Evolutionary conservation across 306 rosid genomes (phyloP).

Genomic region (Adenanthera pavonina): DNA sequence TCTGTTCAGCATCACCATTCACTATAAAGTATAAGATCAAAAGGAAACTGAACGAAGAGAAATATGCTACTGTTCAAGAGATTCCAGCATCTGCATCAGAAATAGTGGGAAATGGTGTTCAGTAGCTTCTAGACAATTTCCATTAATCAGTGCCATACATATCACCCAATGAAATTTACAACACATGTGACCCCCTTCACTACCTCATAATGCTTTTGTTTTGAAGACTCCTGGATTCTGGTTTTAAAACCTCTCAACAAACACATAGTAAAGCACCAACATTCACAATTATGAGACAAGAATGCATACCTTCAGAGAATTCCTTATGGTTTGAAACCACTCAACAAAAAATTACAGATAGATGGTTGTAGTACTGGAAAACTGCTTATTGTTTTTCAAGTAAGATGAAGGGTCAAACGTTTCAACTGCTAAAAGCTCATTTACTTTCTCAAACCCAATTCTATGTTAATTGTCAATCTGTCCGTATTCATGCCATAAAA

Average conservation of each 20-base stretch:
- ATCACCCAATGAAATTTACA: conserved; percentile 39
- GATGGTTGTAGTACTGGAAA: conserved; percentile 29
- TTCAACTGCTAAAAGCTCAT: neutral
- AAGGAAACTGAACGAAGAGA: conserved; percentile 38
- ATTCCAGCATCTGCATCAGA: conserved; percentile 50
- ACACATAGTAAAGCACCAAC: conserved; percentile 42
- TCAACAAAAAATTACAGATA: conserved; percentile 28
- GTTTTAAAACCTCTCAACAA: conserved; percentile 47
- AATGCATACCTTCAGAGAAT: conserved; percentile 44
- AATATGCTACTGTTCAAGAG: conserved; percentile 10
- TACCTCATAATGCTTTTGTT: conserved; percentile 42
- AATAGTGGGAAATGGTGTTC: conserved; percentile 30
- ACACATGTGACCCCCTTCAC: conserved; percentile 34
- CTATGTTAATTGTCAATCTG: neutral
- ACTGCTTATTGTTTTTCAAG: neutral
- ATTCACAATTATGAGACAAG: conserved; percentile 45
- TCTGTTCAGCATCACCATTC: conserved; percentile 23
- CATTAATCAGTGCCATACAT: conserved; percentile 24
- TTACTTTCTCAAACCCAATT: neutral
- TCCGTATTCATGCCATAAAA: neutral
- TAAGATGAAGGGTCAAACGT: neutral
- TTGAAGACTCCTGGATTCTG: conserved; percentile 40
- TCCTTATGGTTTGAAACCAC: conserved; percentile 39
- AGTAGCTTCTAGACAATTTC: conserved; percentile 39
- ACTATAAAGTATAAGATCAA: conserved; percentile 7